phyloP scores from a whole-genome alignment of 1,284 basidiomycete genomes.

The Pterulicium gracile region DNA sequence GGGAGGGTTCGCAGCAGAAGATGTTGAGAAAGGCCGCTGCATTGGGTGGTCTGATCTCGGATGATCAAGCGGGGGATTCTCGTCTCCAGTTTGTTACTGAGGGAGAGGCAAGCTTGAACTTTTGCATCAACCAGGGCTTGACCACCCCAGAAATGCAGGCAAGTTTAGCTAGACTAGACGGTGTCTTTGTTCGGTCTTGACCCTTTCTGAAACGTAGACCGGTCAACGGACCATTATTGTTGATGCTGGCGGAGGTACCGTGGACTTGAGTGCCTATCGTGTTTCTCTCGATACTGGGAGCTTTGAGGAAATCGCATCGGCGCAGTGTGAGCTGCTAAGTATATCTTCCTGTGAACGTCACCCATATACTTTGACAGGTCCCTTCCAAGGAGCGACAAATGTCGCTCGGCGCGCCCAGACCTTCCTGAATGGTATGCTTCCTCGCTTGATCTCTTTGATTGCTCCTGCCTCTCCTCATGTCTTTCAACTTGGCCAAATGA shows the following conservation, averaged over 20 bases:
- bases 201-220: conserved; percentile 17
- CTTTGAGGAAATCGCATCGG: not conserved
- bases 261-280: not conserved
- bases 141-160: conserved; percentile 4
- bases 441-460: not conserved
- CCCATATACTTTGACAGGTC: conserved; percentile 17
- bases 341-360: conserved; percentile 18
- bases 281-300: conserved; percentile 1
- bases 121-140: conserved; percentile 14
- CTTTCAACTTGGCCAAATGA: not conserved
- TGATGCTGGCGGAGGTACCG: conserved; percentile 6
- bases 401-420: not conserved
- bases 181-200: conserved; percentile 17
- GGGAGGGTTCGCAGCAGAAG: conserved; percentile 30
- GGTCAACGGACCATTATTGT: conserved; percentile 38
- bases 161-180: conserved; percentile 17
- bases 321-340: not conserved
- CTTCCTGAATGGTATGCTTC: not conserved
- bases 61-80: conserved; percentile 6
- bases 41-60: conserved; percentile 7
- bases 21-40: conserved; percentile 27
- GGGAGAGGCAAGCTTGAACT: conserved; percentile 27
- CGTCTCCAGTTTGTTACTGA: conserved; percentile 13
- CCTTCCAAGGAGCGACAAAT: not conserved
- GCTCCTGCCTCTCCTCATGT: not conserved